Percentiles rank a stretch among this genome's conserved stretches.
Conservation (phyloP, 2,329 filamentous ascomycete genomes). For the Erysiphe neolycopersici region DNA sequence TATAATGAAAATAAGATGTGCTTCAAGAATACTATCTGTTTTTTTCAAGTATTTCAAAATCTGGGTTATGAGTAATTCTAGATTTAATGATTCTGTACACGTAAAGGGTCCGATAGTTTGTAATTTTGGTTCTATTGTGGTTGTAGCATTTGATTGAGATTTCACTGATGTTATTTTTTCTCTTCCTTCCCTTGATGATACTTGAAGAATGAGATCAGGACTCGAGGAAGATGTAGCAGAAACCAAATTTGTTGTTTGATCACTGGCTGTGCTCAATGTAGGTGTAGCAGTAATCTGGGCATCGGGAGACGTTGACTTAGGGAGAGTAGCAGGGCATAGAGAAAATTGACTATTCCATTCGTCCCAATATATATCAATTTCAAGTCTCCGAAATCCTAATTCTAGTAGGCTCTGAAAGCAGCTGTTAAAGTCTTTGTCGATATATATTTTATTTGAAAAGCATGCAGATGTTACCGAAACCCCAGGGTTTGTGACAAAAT, state of each 20-base stretch:
- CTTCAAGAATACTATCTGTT: slow-evolving; percentile 27
- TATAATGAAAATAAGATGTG: slow-evolving; percentile 24
- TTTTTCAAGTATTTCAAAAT: slow-evolving; percentile 24
- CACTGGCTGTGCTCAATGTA: background rate
- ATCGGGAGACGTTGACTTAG: slow-evolving; percentile 9
- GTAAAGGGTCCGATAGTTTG: slow-evolving; percentile 24
- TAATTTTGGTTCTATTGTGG: slow-evolving; percentile 11
- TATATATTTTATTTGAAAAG: slow-evolving; percentile 27
- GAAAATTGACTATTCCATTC: slow-evolving; percentile 24
- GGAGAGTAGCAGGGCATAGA: slow-evolving; percentile 31
- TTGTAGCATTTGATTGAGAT: slow-evolving; percentile 3
- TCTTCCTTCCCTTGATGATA: background rate
- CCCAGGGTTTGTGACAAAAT: slow-evolving; percentile 29
- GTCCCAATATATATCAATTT: slow-evolving; percentile 39
- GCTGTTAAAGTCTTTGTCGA: slow-evolving; percentile 18
- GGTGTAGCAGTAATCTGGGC: slow-evolving; percentile 8
- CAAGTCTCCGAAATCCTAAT: slow-evolving; percentile 28
- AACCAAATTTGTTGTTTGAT: background rate
- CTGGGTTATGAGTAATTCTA: slow-evolving; percentile 22
- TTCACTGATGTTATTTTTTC: slow-evolving; percentile 4
- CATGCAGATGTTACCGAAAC: slow-evolving; percentile 30
- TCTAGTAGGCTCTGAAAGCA: slow-evolving; percentile 37
- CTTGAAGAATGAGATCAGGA: background rate
- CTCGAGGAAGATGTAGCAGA: background rate
- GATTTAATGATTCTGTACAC: slow-evolving; percentile 25